A percentile compares a stretch with the other conserved stretches of the same genome.
phyloP scores from a whole-genome alignment of 768 basidiomycete species.

The Mycena olivaceomarginata region DNA sequence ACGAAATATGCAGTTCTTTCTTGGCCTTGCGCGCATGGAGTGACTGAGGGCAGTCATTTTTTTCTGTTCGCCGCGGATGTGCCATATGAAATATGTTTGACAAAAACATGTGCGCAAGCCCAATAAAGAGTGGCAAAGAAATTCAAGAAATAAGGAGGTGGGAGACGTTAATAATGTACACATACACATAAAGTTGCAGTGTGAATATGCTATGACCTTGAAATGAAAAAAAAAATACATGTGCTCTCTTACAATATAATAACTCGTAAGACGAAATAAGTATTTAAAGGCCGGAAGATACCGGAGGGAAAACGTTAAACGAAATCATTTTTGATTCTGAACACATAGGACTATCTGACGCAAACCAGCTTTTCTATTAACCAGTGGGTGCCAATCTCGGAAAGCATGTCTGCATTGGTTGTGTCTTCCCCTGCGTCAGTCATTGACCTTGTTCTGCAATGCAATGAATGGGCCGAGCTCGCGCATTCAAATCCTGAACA shows the following conservation, averaged over 20 bases:
- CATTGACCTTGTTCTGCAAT: slow-evolving; percentile 73
- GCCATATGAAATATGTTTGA: too few species aligned
- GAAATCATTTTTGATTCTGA: neutral
- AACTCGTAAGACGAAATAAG: too few species aligned
- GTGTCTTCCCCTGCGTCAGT: slow-evolving; percentile 55
- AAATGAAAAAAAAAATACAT: neutral
- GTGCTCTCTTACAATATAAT: too few species aligned
- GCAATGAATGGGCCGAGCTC: slow-evolving; percentile 81
- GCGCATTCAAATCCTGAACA: slow-evolving; percentile 72
- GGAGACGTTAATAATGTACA: slow-evolving; percentile 35
- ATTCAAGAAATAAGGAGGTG: too few species aligned
- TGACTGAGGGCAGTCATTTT: too few species aligned
- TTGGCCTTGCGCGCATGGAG: too few species aligned
- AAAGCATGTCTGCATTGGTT: slow-evolving; percentile 44
- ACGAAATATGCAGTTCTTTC: too few species aligned
- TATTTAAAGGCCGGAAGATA: too few species aligned
- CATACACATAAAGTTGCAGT: neutral
- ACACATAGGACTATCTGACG: neutral
- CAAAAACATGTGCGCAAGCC: too few species aligned
- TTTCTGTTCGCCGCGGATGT: too few species aligned
- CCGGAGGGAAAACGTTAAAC: neutral
- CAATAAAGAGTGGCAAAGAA: too few species aligned
- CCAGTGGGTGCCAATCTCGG: slow-evolving; percentile 34
- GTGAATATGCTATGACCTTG: neutral
- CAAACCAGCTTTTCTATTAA: slow-evolving; percentile 1